These are phyloP conservation scores for Trifolium repens DNA, from an alignment of 306 rosid genomes.

Conservation along the genomic window DNA sequence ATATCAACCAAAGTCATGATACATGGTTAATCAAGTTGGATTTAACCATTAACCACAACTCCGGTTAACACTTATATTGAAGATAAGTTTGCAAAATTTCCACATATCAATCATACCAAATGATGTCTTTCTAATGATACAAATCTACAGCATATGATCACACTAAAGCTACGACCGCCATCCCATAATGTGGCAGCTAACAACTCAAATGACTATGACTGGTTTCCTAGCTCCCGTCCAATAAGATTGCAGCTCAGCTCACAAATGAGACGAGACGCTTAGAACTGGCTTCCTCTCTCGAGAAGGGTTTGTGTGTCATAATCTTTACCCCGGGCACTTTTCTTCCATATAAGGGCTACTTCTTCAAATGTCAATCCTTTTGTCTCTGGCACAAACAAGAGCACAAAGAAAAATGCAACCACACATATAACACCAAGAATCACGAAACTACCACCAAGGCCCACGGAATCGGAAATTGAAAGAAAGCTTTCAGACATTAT, in stretches of 20 bases:
- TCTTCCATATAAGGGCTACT: conserved; percentile 72
- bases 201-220: conserved; percentile 3
- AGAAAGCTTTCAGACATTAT: conserved; percentile 71
- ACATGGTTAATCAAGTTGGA: not conserved
- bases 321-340: conserved; percentile 57
- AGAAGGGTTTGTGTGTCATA: conserved; percentile 51
- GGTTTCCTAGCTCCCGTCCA: not conserved
- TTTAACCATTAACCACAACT: not conserved
- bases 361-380: conserved; percentile 82
- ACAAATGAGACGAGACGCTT: not conserved
- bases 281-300: conserved; percentile 43
- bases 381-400: conserved; percentile 67
- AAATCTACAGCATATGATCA: conserved; percentile 22
- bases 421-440: conserved; percentile 62
- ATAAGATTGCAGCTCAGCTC: conserved; percentile 15
- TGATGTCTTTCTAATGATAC: not conserved
- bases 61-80: not conserved
- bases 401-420: conserved; percentile 61
- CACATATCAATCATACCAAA: not conserved
- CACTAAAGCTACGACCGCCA: not conserved
- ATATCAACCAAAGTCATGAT: not conserved
- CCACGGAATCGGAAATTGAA: conserved; percentile 56
- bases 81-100: conserved; percentile 24
- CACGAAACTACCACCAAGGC: conserved; percentile 66
- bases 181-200: conserved; percentile 16